Conservation (phyloP, 2,329 filamentous ascomycete genomes). For the Purpureocillium lavendulum region DNA sequence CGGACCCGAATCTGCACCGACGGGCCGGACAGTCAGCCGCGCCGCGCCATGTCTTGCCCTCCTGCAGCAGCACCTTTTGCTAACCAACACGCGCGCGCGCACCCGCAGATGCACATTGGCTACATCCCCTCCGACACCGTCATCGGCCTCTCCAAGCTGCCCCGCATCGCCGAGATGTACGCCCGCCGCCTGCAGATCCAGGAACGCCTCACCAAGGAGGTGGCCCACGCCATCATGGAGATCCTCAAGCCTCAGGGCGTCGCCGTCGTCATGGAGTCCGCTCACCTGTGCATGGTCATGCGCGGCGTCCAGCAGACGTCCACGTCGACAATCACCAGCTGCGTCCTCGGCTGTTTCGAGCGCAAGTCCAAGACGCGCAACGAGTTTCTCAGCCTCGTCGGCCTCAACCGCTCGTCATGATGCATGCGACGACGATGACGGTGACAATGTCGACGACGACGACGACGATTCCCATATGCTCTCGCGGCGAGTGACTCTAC, state of each 20-base stretch:
- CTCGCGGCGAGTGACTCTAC: no score
- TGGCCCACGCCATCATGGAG: constrained; percentile 88
- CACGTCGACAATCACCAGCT: constrained; percentile 86
- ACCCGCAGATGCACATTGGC: constrained; percentile 92
- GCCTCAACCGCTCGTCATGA: constrained; percentile 37
- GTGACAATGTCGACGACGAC: no score
- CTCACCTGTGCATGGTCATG: constrained; percentile 98
- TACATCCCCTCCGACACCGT: constrained; percentile 91
- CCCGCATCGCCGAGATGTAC: constrained; percentile 96
- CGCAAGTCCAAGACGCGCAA: constrained; percentile 88
- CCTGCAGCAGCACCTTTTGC: no score
- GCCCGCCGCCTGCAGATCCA: constrained; percentile 88
- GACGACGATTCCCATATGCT: no score
- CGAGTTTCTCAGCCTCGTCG: constrained; percentile 81
- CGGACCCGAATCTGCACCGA: no score
- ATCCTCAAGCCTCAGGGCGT: constrained; percentile 90
- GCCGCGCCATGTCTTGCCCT: no score
- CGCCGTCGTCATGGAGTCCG: constrained; percentile 94
- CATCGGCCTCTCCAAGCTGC: constrained; percentile 91
- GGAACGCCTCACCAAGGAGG: constrained; percentile 91
- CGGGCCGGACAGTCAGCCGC: no score
- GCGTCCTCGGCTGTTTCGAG: constrained; percentile 94
- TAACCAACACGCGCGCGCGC: not conserved
- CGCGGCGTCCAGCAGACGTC: constrained; percentile 90
- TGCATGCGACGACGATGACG: no score